Conservation (phyloP, 148 eudicot genomes). For the Pharnaceum exiguum region DNA sequence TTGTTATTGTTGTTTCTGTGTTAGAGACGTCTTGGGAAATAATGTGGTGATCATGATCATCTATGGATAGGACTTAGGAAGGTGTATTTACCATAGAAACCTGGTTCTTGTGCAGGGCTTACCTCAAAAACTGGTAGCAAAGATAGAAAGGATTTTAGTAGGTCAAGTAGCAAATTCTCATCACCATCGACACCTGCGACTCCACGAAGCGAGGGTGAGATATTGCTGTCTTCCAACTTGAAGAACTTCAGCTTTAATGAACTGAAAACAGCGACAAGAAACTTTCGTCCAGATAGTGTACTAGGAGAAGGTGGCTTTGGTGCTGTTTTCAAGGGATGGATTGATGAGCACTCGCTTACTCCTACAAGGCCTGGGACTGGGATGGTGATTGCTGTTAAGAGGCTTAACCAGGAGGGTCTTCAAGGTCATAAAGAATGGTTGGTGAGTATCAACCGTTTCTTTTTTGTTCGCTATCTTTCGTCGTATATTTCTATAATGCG, state of each 20-base stretch:
- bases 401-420: slow-evolving; percentile 30
- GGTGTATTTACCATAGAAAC: background rate
- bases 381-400: slow-evolving; percentile 27
- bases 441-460: slow-evolving; percentile 16
- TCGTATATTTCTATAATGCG: background rate
- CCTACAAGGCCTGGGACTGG: slow-evolving; percentile 30
- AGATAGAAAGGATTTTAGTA: slow-evolving; percentile 32
- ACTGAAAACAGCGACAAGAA: slow-evolving; percentile 25
- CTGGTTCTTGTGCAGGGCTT: slow-evolving; percentile 23
- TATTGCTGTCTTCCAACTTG: slow-evolving; percentile 26
- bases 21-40: background rate
- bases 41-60: background rate
- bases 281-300: slow-evolving; percentile 29
- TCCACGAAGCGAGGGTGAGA: slow-evolving; percentile 28
- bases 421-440: slow-evolving; percentile 32
- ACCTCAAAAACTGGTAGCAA: slow-evolving; percentile 33
- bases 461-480: background rate
- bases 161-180: slow-evolving; percentile 31
- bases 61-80: background rate
- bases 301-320: slow-evolving; percentile 36
- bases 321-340: slow-evolving; percentile 32
- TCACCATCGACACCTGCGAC: slow-evolving; percentile 26
- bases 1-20: too few relatives aligned
- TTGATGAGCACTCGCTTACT: slow-evolving; percentile 24
- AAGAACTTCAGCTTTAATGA: slow-evolving; percentile 31